Base-by-base conservation (phyloP, 208 protist genomes). In the Wallacemonas collosoma region DNA sequence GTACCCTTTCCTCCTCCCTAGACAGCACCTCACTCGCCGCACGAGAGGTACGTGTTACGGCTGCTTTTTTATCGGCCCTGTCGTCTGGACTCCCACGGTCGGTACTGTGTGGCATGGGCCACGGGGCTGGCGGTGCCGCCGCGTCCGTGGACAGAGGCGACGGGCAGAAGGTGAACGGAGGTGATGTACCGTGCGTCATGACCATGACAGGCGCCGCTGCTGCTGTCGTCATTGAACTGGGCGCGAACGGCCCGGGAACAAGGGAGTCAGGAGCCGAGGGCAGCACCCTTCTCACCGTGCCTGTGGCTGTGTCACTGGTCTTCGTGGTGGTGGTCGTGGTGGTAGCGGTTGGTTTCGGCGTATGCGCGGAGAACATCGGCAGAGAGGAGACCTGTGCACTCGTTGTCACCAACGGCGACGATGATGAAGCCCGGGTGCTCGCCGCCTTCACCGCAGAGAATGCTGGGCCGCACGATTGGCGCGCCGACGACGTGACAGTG, bases 131-230 rank as follows among this genome's bases (percentile, higher is more conserved):
- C 2, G 54, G 11, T 17, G 17, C 66, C 12, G 66, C 38, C 2
- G 48, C 35, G 26, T 57, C 50, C n/a, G 51, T 7, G 51, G 66
- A 71, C 7, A 48, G 66, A 14, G 51, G 48, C n/a, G 66, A 61
- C 9, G 71, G 58, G 7, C 68, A 79, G 61, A 88, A 88, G 0
- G 71, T 85, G 56, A 88, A 88, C 38, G 83, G 77, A 47, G 83
- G 83, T 4, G 83, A 85, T n/a, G 73, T 79, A 55, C 74, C 79
- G 0, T 76, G 66, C 4, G 72, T 53, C 17, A 57, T 11, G 60
- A 79, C 68, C 79, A 83, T 83, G 36, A 83, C 73, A n/a, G 62
- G 68, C 63, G 76, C 63, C 35, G 72, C 35, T 1, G 55, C 12
- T 4, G 40, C 51, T 14, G 47, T 41, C 50, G 26, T 26, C 26